Evolutionary conservation across 805 yeast genomes (phyloP), one percentile per base, ranked within the genome.

Genomic region (Kluyveromyces nonfermentans): DNA sequence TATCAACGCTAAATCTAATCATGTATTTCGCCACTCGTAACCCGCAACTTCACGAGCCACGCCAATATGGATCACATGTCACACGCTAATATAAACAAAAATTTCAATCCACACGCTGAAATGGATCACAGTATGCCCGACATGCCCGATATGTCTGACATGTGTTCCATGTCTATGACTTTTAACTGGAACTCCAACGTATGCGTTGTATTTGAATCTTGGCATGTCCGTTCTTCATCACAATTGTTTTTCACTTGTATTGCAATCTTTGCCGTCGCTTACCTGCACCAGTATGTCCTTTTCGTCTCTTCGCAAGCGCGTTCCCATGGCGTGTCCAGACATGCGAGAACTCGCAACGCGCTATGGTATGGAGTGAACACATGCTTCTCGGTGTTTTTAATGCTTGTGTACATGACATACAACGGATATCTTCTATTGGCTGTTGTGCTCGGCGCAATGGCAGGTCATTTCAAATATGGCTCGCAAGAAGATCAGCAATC

Each of bases 331-430:
- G 12, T 36, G 14, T 36, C 39, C 4, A 44, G 43, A 32, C 32
- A 44, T n/a, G 42, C 15, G 4, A 48, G 43, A 37, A 16, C 67
- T 37, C 63, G 61, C 41, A 66, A 63, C 49, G 64, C 80, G 7
- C 47, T 70, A 14, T 51, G 72, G 32, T 83, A 83, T 56, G 88
- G 81, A 1, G 47, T 75, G 8, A 85, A 80, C 54, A 85, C 82
- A 5, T 79, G 80, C 1, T 82, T 78, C 54, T 79, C 87, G 3
- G 81, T 82, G 54, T 65, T 79, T 67, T 64, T 80, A 53, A 85
- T 85, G 95, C 72, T 85, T 51, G 75, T 86, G 0, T 85, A 85
- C 53, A 85, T 85, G 95, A 83, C 90, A 5, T 85, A 82, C 60
- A 85, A 85, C 57, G 85, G 90, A 10, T 85, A 89, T 89, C 73